These are phyloP conservation scores for Boletales sp. DNA, from an alignment of 768 basidiomycete genomes.

Conservation along the genomic window DNA sequence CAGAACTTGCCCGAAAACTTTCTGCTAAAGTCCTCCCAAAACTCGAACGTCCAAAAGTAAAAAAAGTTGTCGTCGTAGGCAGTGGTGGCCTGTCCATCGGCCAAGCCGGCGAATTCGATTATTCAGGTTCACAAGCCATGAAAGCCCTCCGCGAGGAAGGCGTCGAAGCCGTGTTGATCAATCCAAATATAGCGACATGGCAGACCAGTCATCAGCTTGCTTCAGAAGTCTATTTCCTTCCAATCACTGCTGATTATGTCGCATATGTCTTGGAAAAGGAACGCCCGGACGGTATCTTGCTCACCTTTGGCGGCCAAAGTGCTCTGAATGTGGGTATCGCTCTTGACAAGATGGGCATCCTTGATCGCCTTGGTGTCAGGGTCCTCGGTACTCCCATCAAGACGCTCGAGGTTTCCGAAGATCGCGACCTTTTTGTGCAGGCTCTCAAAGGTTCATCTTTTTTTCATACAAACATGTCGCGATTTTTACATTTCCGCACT, in stretches of 20 bases:
- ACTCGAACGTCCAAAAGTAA: constrained; percentile 85
- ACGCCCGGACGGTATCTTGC: constrained; percentile 92
- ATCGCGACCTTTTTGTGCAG: constrained; percentile 92
- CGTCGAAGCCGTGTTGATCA: constrained; percentile 91
- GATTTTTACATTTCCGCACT: constrained; percentile 4
- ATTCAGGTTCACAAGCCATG: constrained; percentile 97
- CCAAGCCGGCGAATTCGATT: constrained; percentile 99
- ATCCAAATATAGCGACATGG: constrained; percentile 99
- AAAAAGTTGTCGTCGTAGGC: constrained; percentile 94
- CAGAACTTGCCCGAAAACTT: constrained; percentile 88
- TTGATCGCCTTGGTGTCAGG: constrained; percentile 88
- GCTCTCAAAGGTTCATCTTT: constrained; percentile 80
- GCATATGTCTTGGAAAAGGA: constrained; percentile 99
- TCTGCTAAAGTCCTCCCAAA: constrained; percentile 94
- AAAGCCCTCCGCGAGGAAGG: constrained; percentile 97
- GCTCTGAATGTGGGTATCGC: constrained; percentile 97
- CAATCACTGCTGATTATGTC: constrained; percentile 95
- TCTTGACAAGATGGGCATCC: constrained; percentile 93
- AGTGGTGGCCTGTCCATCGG: constrained; percentile 96
- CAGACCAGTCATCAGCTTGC: constrained; percentile 98
- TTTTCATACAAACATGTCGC: neutral
- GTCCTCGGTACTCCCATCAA: constrained; percentile 94
- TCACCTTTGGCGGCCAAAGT: constrained; percentile 98
- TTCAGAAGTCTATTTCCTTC: constrained; percentile 95
- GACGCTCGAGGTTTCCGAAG: constrained; percentile 95